Conservation (phyloP, 202 grass and related monocot genomes). For the Setaria italica region DNA sequence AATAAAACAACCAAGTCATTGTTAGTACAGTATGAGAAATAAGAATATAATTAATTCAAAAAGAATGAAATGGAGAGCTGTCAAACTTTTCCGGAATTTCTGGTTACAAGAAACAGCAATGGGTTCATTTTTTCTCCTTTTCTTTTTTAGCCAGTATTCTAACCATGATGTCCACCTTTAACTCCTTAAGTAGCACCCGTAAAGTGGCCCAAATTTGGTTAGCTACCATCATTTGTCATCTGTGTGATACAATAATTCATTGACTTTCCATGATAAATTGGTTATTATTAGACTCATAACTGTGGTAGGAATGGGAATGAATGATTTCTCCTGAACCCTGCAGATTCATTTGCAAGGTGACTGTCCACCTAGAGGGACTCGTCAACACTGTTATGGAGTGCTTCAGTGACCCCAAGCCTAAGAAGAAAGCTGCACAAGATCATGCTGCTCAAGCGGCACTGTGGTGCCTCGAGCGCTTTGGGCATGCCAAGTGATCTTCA, state of each 20-base stretch:
- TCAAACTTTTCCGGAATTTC: neutral
- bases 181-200: constrained; percentile 3
- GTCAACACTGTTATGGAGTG: constrained; percentile 56
- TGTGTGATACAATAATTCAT: neutral
- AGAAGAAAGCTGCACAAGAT: constrained; percentile 64
- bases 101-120: neutral
- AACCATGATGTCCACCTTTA: neutral
- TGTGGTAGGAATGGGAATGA: neutral
- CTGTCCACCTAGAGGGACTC: constrained; percentile 49
- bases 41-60: neutral
- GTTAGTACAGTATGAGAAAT: neutral
- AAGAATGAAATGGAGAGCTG: neutral
- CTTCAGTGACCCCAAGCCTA: constrained; percentile 47
- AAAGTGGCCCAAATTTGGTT: neutral
- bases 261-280: neutral
- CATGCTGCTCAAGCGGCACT: constrained; percentile 71
- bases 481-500: constrained; percentile 30
- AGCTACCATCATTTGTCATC: neutral
- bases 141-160: neutral
- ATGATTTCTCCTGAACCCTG: neutral
- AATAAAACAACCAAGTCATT: neutral
- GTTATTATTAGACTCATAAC: neutral
- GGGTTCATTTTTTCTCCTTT: neutral
- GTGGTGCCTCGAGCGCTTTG: constrained; percentile 65
- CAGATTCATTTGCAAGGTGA: constrained; percentile 80